These are phyloP conservation scores for Chlamydomonas eustigma DNA, from an alignment of 139 green algal genomes.

Conservation along the genomic window DNA sequence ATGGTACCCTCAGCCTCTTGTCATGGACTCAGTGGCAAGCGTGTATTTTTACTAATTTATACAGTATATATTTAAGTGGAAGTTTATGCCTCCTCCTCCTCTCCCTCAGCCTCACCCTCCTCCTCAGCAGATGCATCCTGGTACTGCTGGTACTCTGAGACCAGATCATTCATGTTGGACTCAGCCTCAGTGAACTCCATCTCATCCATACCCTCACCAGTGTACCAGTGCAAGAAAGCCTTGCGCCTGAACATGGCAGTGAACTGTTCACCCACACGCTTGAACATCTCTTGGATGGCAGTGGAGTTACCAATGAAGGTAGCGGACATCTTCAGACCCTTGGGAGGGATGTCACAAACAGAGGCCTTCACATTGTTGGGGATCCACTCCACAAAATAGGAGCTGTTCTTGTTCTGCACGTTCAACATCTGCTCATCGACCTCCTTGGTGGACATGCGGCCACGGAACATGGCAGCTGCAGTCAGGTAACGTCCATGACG, in stretches of 20 bases:
- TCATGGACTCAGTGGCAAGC: too few species aligned
- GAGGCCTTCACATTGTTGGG: conserved; percentile 98
- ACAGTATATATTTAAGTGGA: too few species aligned
- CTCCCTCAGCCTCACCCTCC: conserved; percentile 63
- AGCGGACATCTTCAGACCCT: conserved; percentile 91
- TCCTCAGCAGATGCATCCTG: conserved; percentile 94
- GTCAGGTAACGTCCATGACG: conserved; percentile 94
- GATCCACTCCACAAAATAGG: conserved; percentile 99
- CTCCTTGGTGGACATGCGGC: conserved; percentile 86
- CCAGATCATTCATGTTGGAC: conserved; percentile 97
- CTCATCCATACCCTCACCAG: conserved; percentile 99
- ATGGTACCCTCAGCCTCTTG: too few species aligned
- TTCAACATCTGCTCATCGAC: conserved; percentile 97
- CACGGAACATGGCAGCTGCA: conserved; percentile 75
- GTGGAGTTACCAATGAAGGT: conserved; percentile 97
- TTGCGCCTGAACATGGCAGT: conserved; percentile 99
- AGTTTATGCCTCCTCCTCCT: conserved; percentile 18
- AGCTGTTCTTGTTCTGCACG: conserved; percentile 95
- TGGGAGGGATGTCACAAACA: conserved; percentile 94
- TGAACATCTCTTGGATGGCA: conserved; percentile 93
- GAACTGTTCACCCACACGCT: conserved; percentile 87
- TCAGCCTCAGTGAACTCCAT: conserved; percentile 99
- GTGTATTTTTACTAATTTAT: too few species aligned
- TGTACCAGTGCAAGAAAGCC: conserved; percentile 99
- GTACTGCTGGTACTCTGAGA: conserved; percentile 99